These are phyloP conservation scores for Candida caryicola DNA, from an alignment of 805 yeast species.

Conservation along the genomic window DNA sequence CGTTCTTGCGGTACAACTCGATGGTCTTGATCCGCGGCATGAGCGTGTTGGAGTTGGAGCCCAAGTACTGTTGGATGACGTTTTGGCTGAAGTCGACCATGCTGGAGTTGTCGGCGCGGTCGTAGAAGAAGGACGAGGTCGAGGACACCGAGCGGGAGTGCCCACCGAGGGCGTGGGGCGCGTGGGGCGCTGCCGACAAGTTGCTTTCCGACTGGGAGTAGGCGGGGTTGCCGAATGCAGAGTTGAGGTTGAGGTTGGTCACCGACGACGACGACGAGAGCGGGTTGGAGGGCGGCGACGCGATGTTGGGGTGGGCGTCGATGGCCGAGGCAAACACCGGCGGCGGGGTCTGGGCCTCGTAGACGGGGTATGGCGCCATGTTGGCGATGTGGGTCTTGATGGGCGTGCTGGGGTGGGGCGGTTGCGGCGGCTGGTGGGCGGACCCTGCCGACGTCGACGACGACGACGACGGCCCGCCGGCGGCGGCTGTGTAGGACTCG, in stretches of 20 bases:
- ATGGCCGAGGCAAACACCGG: slow-evolving; percentile 21
- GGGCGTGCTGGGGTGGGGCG: not conserved
- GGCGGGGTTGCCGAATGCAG: not conserved
- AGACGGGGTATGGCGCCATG: slow-evolving; percentile 13
- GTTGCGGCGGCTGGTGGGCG: not conserved
- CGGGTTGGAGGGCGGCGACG: slow-evolving; percentile 29
- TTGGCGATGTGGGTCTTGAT: not conserved
- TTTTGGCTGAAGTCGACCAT: slow-evolving; percentile 53
- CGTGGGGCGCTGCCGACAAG: slow-evolving; percentile 16
- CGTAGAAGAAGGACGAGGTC: slow-evolving; percentile 36
- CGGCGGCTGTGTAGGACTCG: too few relatives aligned
- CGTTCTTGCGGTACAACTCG: slow-evolving; percentile 83
- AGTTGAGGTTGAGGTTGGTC: slow-evolving; percentile 28
- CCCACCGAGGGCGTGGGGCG: slow-evolving; percentile 14
- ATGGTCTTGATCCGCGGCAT: slow-evolving; percentile 79
- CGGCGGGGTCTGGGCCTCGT: slow-evolving; percentile 25
- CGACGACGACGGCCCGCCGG: not conserved
- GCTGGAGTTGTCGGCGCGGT: slow-evolving; percentile 30
- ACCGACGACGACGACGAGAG: slow-evolving; percentile 35
- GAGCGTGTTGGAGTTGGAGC: slow-evolving; percentile 48
- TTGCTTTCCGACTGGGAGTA: slow-evolving; percentile 28
- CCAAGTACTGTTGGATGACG: slow-evolving; percentile 50
- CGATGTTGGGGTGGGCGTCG: slow-evolving; percentile 7
- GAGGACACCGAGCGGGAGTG: slow-evolving; percentile 38
- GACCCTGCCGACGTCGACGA: not conserved